phyloP scores from a whole-genome alignment of 2,329 filamentous ascomycete species.

The Penicillium corylophilum region DNA sequence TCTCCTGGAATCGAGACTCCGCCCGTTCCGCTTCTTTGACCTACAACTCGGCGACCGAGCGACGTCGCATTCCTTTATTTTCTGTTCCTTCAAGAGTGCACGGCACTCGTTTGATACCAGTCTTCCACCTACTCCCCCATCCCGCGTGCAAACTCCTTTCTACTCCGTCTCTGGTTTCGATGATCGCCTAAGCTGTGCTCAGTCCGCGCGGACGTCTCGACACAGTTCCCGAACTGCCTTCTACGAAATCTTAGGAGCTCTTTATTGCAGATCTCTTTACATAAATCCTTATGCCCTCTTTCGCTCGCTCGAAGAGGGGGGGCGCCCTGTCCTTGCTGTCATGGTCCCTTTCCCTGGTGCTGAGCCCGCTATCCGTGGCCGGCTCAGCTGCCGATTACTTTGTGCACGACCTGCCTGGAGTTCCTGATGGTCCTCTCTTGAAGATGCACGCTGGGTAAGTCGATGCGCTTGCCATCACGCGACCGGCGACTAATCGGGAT shows the following conservation, averaged over 20 bases:
- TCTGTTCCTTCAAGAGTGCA: neutral
- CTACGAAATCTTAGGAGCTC: conserved; percentile 1
- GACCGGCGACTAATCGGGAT: neutral
- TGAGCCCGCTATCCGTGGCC: conserved; percentile 27
- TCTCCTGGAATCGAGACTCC: neutral
- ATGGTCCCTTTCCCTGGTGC: conserved; percentile 28
- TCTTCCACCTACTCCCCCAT: neutral
- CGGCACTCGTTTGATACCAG: neutral
- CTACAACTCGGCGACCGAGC: neutral
- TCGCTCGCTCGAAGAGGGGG: conserved; percentile 13
- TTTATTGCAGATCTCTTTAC: neutral
- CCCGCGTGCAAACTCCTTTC: neutral
- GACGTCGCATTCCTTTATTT: neutral
- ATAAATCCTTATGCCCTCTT: conserved; percentile 24
- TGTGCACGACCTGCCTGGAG: conserved; percentile 79
- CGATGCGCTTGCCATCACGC: neutral
- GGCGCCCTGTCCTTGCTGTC: conserved; percentile 19
- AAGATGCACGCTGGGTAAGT: conserved; percentile 98
- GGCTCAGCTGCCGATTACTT: conserved; percentile 83
- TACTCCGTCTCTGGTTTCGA: conserved; percentile 5
- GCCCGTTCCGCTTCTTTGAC: conserved; percentile 13
- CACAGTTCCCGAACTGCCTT: neutral
- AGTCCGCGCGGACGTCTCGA: conserved; percentile 18
- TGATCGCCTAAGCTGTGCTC: conserved; percentile 17
- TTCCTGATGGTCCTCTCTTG: conserved; percentile 72